Evolutionary conservation across 2,329 filamentous ascomycete genomes (phyloP).

Genomic region (Arthrinium puccinioides): DNA sequence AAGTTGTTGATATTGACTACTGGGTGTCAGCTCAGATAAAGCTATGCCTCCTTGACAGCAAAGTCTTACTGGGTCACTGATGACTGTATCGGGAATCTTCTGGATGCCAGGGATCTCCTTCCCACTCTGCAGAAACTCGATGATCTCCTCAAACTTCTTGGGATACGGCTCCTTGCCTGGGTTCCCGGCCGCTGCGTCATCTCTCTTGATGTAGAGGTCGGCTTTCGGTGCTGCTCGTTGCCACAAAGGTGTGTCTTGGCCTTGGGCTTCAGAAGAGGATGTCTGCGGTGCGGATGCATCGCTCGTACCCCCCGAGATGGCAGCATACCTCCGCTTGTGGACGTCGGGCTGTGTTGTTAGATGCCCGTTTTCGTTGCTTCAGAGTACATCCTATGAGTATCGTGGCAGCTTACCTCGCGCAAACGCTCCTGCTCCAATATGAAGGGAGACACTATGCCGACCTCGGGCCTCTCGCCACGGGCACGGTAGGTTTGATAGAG

Average conservation of each 20-base stretch:
- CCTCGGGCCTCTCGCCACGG: not conserved
- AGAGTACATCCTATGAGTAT: no score
- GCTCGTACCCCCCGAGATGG: not conserved
- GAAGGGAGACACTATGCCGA: conserved; percentile 4
- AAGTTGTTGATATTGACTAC: conserved; percentile 8
- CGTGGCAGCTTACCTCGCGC: conserved; percentile 5
- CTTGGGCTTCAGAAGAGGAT: not conserved
- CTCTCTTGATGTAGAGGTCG: conserved; percentile 20
- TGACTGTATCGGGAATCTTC: conserved; percentile 64
- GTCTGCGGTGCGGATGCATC: not conserved
- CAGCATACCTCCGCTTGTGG: conserved; percentile 3
- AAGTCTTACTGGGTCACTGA: conserved; percentile 47
- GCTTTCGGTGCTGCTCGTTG: conserved; percentile 22
- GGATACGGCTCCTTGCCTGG: conserved; percentile 51
- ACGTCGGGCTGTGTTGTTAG: conserved; percentile 6
- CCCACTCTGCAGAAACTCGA: conserved; percentile 65
- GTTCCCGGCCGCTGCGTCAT: conserved; percentile 6
- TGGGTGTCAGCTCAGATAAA: not conserved
- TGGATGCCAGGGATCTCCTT: conserved; percentile 69
- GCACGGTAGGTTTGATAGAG: conserved; percentile 5
- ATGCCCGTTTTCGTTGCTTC: no score
- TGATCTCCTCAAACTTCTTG: conserved; percentile 66
- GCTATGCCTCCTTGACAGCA: not conserved
- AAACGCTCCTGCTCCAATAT: conserved; percentile 7
- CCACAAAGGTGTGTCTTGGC: conserved; percentile 16